Evolutionary conservation across 2,329 filamentous ascomycete genomes (phyloP).

Genomic region (Grosmannia clavigera): DNA sequence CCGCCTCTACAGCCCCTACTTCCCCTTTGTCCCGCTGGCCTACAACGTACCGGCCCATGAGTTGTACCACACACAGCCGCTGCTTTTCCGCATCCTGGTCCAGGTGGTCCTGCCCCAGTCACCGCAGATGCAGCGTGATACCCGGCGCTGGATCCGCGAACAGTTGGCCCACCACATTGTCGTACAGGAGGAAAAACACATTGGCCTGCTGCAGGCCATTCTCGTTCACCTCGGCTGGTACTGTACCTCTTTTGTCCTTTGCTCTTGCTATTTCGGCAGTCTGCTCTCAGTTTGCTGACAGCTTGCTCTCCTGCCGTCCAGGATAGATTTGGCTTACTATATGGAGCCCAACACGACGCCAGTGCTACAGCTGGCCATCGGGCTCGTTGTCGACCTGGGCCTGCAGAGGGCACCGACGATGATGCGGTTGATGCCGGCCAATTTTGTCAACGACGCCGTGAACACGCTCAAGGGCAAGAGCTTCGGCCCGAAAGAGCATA

Average conservation of each 20-base stretch:
- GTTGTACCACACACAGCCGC: constrained; percentile 19
- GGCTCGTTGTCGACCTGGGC: constrained; percentile 25
- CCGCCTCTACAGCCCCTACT: constrained; percentile 20
- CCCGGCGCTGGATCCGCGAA: constrained; percentile 24
- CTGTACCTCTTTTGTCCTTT: constrained; percentile 1
- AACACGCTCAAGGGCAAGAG: constrained; percentile 7
- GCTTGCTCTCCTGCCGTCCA: constrained; percentile 7
- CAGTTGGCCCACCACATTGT: constrained; percentile 25
- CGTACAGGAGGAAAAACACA: constrained; percentile 21
- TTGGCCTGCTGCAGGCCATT: constrained; percentile 26
- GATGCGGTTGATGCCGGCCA: constrained; percentile 14
- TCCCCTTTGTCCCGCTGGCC: constrained; percentile 26
- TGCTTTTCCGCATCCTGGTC: constrained; percentile 27
- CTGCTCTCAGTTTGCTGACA: background rate
- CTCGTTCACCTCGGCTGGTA: constrained; percentile 26
- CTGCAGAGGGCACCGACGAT: constrained; percentile 20
- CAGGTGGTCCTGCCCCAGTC: constrained; percentile 21
- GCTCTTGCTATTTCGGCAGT: background rate
- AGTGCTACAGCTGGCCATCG: constrained; percentile 25
- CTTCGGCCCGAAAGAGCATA: constrained; percentile 14
- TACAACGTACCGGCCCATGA: constrained; percentile 15
- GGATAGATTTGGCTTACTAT: constrained; percentile 28
- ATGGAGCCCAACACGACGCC: constrained; percentile 24
- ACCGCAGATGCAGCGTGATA: constrained; percentile 19
- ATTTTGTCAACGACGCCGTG: constrained; percentile 22